Evolutionary conservation across 495 filamentous ascomycete species (phyloP).

Genomic region (Xylaria intraflava): DNA sequence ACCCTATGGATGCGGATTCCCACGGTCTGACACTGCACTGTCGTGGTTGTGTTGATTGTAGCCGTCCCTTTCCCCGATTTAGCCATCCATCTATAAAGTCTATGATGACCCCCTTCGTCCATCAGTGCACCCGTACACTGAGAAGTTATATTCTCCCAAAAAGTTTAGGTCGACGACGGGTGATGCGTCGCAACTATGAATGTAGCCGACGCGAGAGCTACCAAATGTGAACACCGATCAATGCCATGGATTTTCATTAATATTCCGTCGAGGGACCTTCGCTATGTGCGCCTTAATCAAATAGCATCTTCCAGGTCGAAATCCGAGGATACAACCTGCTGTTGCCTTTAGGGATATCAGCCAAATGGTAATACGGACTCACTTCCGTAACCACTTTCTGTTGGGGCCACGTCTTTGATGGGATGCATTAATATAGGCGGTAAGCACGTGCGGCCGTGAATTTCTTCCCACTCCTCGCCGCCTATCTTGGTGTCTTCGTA

Average conservation of each 20-base stretch:
- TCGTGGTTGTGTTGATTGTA: no score
- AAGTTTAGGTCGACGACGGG: conserved; percentile 3
- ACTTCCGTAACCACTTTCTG: conserved; percentile 33
- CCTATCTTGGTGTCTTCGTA: conserved; percentile 46
- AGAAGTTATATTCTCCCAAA: conserved; percentile 10
- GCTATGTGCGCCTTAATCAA: not conserved
- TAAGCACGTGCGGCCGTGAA: conserved; percentile 46
- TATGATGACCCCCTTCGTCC: conserved; percentile 3
- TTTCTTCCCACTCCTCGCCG: conserved; percentile 46
- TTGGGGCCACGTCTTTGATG: conserved; percentile 43
- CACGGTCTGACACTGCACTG: no score
- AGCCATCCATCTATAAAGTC: conserved; percentile 3
- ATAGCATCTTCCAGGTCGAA: not conserved
- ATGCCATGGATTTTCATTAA: conserved; percentile 11
- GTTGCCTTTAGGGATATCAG: not conserved
- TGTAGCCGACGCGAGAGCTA: conserved; percentile 6
- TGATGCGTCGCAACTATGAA: conserved; percentile 2
- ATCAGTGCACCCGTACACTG: conserved; percentile 7
- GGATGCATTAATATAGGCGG: conserved; percentile 53
- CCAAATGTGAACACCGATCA: conserved; percentile 9
- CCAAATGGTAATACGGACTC: conserved; percentile 25
- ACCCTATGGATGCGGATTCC: no score
- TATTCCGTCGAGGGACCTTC: not conserved
- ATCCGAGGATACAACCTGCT: not conserved
- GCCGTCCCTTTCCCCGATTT: not conserved